Base-by-base conservation (phyloP, 441 rosid genomes). In the Erodium texanum region DNA sequence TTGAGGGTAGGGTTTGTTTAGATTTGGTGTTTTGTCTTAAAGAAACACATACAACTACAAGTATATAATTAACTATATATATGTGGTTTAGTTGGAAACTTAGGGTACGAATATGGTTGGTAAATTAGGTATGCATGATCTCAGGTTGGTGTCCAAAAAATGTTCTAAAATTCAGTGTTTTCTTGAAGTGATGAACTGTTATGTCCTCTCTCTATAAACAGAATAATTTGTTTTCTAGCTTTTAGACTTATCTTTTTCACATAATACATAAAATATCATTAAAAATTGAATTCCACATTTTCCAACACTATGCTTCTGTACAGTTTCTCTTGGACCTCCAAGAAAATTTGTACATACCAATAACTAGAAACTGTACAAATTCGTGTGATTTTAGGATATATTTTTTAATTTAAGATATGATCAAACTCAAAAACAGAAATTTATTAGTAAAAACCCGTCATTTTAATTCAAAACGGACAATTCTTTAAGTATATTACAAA, bases 81-180 rank as follows among this genome's bases (percentile, higher is more conserved):
- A 32, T 5, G 36, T 59, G 75, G 75, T 66, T 76, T 67, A 54
- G 12, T 36, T 23, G 32, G 45, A 58, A 64, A 32, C 45, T 38
- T 38, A 38, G 18, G 54, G 2, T 48, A 48, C 18, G 18, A 11
- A 38, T 71, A 71, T 64, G 64, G 71, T 67, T 71, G 65, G 70
- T 61, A 68, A 68, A 65, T 74, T 66, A 38, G 62, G 69, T 62
- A 65, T 45, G 24, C 27, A 12, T 32, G 65, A 59, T 24, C 65
- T 38, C 45, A 38, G 29, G 70, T 52, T 78, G 74, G 69, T 75
- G 75, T 68, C 80, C 85, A 75, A 80, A 78, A 78, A 16, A 24
- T 38, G 62, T 41, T 78, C 89, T 86, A 77, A 89, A 82, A 79
- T 85, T 81, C 87, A 79, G 87, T 78, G 88, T 48, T 73, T 73